Percentiles rank a stretch among this genome's conserved stretches.
Conservation (phyloP, 345 rosid genomes). For the Pseudoturritis turrita region DNA sequence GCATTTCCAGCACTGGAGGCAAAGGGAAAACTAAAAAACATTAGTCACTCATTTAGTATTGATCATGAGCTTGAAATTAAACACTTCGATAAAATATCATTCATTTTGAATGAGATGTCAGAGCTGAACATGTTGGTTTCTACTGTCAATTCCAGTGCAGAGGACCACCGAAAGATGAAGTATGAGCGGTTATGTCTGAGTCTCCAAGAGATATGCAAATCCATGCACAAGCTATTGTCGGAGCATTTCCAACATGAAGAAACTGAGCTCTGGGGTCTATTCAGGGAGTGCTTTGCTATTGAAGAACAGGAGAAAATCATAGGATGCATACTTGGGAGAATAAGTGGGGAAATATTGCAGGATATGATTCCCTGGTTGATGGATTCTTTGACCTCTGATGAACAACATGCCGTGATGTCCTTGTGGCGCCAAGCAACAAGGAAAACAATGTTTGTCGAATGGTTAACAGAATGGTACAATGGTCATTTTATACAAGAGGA, state of each 20-base stretch:
- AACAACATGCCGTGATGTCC: slow-evolving; percentile 52
- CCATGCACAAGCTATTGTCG: slow-evolving; percentile 57
- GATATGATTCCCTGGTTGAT: slow-evolving; percentile 82
- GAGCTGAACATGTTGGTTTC: slow-evolving; percentile 35
- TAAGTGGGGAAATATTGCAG: slow-evolving; percentile 58
- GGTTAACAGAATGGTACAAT: slow-evolving; percentile 86
- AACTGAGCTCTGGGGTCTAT: slow-evolving; percentile 69
- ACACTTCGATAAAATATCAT: slow-evolving; percentile 45
- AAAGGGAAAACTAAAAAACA: slow-evolving; percentile 52
- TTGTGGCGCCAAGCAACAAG: slow-evolving; percentile 62
- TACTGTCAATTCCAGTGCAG: slow-evolving; percentile 15
- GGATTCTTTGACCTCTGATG: slow-evolving; percentile 53
- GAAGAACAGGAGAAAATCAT: slow-evolving; percentile 82
- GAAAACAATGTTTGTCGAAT: slow-evolving; percentile 75
- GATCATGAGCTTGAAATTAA: slow-evolving; percentile 63
- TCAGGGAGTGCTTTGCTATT: slow-evolving; percentile 51
- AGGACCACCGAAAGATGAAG: slow-evolving; percentile 24
- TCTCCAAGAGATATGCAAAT: slow-evolving; percentile 58
- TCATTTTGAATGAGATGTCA: slow-evolving; percentile 59
- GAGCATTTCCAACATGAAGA: slow-evolving; percentile 75
- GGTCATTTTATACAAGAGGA: slow-evolving; percentile 36
- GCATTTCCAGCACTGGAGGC: slow-evolving; percentile 85
- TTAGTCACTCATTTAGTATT: slow-evolving; percentile 57
- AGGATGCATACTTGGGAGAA: slow-evolving; percentile 70
- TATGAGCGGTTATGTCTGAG: slow-evolving; percentile 44